These are phyloP conservation scores for Alternaria burnsii DNA, from an alignment of 2,329 filamentous ascomycete genomes.

Conservation along the genomic window DNA sequence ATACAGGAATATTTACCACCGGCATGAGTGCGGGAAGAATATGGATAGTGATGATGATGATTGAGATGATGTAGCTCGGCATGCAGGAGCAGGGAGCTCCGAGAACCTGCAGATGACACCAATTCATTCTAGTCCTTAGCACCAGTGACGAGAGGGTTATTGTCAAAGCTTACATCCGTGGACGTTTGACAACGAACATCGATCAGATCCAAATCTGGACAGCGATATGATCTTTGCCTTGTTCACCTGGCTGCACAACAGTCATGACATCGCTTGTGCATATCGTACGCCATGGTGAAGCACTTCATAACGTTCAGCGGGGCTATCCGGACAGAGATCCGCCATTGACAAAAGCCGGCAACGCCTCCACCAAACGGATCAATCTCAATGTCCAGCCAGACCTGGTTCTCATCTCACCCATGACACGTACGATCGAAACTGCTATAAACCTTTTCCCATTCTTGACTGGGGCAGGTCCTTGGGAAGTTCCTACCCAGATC, in stretches of 20 bases:
- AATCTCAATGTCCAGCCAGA: slow-evolving; percentile 18
- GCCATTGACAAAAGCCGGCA: slow-evolving; percentile 26
- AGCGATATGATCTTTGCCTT: not conserved
- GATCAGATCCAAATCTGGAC: not conserved
- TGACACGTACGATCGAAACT: slow-evolving; percentile 36
- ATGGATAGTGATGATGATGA: not conserved
- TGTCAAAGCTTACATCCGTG: not conserved
- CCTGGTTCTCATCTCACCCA: slow-evolving; percentile 34
- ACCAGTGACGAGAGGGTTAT: not conserved
- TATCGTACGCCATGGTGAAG: slow-evolving; percentile 33
- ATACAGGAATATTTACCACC: not conserved
- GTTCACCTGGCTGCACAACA: not conserved
- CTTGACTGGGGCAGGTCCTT: slow-evolving; percentile 1
- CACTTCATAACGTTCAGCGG: slow-evolving; percentile 31
- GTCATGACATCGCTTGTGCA: slow-evolving; percentile 17
- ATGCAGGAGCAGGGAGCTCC: not conserved
- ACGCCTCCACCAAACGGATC: slow-evolving; percentile 19
- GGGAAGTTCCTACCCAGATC: slow-evolving; percentile 21
- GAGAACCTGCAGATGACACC: not conserved
- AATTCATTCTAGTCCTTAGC: not conserved
- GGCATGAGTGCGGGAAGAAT: not conserved
- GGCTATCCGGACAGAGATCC: slow-evolving; percentile 27
- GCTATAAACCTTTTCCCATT: slow-evolving; percentile 30
- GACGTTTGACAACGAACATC: not conserved
- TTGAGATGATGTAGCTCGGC: not conserved